A percentile compares a stretch with the other conserved stretches of the same genome.
phyloP scores from a whole-genome alignment of 2,329 filamentous ascomycete species.

The Aspergillus fijiensis region DNA sequence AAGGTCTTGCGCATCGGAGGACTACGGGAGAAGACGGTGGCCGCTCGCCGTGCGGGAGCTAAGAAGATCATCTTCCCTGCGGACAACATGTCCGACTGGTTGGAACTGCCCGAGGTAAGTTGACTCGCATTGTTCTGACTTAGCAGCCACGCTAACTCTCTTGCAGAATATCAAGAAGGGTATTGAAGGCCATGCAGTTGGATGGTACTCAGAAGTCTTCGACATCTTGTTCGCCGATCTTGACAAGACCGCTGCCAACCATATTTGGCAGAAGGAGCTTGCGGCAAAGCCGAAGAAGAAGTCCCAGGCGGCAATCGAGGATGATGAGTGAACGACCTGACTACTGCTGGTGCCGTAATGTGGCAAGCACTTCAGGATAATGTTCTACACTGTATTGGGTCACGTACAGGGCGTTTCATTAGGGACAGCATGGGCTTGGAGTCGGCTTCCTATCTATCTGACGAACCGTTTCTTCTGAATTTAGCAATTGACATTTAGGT shows the following conservation, averaged over 20 bases:
- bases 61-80: constrained; percentile 91
- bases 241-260: constrained; percentile 70
- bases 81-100: constrained; percentile 96
- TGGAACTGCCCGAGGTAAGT: constrained; percentile 90
- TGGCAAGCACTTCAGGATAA: constrained; percentile 8
- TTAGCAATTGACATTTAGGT: constrained; percentile 3
- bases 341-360: constrained; percentile 3
- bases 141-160: constrained; percentile 18
- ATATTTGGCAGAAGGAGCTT: constrained; percentile 66
- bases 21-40: constrained; percentile 93
- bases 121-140: constrained; percentile 3
- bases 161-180: constrained; percentile 94
- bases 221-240: constrained; percentile 82
- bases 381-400: constrained; percentile 25
- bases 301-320: constrained; percentile 24
- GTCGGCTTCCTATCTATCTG: constrained; percentile 21
- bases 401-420: constrained; percentile 34
- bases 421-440: constrained; percentile 36
- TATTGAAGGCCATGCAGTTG: constrained; percentile 84
- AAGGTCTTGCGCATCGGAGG: constrained; percentile 96
- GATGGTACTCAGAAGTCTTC: constrained; percentile 94
- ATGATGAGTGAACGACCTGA: constrained; percentile 26
- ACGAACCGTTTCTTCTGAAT: constrained; percentile 2
- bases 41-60: constrained; percentile 85
- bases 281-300: constrained; percentile 53